Percentiles rank a stretch among this genome's conserved stretches.
phyloP scores from a whole-genome alignment of 2,329 filamentous ascomycete species.

The Plectosphaerella cucumerina region DNA sequence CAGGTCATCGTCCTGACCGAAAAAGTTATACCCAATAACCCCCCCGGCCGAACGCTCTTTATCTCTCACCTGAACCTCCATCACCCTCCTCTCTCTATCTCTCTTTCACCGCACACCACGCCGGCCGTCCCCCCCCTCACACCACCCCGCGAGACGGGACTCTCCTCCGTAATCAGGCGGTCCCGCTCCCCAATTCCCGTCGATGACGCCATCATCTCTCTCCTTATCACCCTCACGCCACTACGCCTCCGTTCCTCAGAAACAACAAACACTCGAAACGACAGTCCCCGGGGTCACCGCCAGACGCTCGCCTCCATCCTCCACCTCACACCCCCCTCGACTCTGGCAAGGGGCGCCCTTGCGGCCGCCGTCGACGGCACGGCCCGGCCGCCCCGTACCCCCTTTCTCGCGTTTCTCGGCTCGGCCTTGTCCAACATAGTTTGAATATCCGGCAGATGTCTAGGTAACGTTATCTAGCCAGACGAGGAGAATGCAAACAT shows the following conservation, averaged over 20 bases:
- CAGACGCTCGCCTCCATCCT: neutral
- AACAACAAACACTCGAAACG: no score
- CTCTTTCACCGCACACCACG: neutral
- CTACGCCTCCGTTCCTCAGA: no score
- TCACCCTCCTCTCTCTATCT: slow-evolving; percentile 1
- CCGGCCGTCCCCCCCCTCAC: no score
- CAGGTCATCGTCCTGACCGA: neutral
- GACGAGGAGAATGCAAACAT: slow-evolving; percentile 16
- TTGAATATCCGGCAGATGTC: slow-evolving; percentile 9
- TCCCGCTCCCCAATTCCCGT: no score
- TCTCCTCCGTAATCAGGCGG: no score
- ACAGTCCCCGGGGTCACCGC: neutral
- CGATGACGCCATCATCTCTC: neutral
- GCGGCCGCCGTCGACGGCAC: no score
- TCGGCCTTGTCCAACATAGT: slow-evolving; percentile 1
- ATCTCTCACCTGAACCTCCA: neutral
- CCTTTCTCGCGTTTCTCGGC: neutral
- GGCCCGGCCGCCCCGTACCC: no score
- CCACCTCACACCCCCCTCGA: neutral
- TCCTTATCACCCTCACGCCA: neutral
- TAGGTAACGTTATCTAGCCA: slow-evolving; percentile 21
- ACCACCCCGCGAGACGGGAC: no score
- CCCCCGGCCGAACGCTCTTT: neutral
- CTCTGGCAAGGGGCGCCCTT: no score
- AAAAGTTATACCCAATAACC: neutral